phyloP scores from a whole-genome alignment of 129 eudicot species.

The Pseudognaphalium luteoalbum region DNA sequence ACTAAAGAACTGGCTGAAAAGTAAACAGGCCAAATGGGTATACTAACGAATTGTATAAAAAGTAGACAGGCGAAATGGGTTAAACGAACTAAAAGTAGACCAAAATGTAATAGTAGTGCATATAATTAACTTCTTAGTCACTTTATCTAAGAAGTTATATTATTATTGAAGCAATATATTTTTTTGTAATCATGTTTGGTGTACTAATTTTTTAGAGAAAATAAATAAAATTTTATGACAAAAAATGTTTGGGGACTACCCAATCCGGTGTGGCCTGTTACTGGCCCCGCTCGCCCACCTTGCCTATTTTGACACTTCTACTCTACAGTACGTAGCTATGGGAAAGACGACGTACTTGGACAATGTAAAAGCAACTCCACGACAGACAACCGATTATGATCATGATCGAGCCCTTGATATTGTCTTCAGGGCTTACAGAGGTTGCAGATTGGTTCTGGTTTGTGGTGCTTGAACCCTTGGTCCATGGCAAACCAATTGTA shows the following conservation, averaged over 20 bases:
- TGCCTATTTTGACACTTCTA: not conserved
- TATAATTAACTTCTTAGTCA: too few relatives aligned
- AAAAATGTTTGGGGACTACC: not conserved
- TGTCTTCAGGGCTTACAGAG: constrained; percentile 30
- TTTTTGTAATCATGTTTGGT: not conserved
- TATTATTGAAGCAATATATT: not conserved
- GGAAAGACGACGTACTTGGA: constrained; percentile 35
- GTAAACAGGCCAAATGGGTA: not conserved
- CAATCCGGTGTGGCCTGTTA: not conserved
- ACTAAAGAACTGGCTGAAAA: not conserved
- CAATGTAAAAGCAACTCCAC: constrained; percentile 40
- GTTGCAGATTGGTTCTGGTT: constrained; percentile 26
- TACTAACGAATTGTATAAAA: not conserved
- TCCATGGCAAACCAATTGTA: constrained; percentile 53
- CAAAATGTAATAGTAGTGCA: not conserved
- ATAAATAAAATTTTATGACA: not conserved
- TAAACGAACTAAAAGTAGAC: not conserved
- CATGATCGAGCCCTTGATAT: constrained; percentile 42
- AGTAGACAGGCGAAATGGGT: not conserved
- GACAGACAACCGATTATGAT: constrained; percentile 38
- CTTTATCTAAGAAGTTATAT: not conserved
- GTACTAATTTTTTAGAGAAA: not conserved
- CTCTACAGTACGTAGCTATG: not conserved
- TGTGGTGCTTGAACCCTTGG: constrained; percentile 27
- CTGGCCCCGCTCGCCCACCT: not conserved